phyloP scores from a whole-genome alignment of 2,329 filamentous ascomycete species.

The Fusarium sp. region DNA sequence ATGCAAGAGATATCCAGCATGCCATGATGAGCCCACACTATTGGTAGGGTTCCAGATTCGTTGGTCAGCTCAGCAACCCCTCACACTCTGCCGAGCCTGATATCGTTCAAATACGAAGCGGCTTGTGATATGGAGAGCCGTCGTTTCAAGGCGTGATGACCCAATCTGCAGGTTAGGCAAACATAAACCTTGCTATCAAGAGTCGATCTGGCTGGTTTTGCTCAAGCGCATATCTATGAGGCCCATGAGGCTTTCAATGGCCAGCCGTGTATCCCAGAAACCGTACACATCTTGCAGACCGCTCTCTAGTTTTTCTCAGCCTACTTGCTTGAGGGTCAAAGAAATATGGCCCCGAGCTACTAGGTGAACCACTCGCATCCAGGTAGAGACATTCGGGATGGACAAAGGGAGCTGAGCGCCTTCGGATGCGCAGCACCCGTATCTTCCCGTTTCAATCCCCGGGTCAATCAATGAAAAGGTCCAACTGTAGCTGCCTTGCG shows the following conservation, averaged over 20 bases:
- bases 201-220: background rate
- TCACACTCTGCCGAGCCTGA: background rate
- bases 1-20: too few species aligned
- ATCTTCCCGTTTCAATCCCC: too few species aligned
- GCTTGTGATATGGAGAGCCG: background rate
- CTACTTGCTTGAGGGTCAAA: background rate
- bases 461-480: too few species aligned
- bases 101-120: background rate
- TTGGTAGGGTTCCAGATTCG: background rate
- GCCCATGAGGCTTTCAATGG: background rate
- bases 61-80: background rate
- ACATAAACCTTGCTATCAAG: too few species aligned
- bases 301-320: background rate
- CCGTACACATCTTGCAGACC: conserved; percentile 5
- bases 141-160: too few species aligned
- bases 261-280: background rate
- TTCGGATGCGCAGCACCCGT: too few species aligned
- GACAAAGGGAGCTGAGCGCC: too few species aligned
- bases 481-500: too few species aligned
- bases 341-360: background rate
- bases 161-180: too few species aligned
- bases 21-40: too few species aligned
- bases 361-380: too few species aligned
- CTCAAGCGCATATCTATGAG: background rate
- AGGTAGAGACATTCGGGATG: too few species aligned